Conservation (phyloP, 2,329 filamentous ascomycete genomes). For the Fusarium sulawesiense region DNA sequence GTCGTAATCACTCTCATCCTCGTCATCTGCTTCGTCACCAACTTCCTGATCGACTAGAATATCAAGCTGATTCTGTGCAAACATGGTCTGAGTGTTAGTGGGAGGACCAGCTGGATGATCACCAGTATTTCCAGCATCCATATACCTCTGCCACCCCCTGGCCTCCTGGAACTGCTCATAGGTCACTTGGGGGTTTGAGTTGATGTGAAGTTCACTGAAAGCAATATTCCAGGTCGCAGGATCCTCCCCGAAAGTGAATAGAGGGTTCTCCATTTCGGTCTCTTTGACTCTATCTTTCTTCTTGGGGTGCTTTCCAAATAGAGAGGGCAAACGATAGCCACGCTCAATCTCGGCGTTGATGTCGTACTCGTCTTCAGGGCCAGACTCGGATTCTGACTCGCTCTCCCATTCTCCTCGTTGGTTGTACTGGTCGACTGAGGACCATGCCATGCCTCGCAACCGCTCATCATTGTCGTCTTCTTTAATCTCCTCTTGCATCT, state of each 20-base stretch:
- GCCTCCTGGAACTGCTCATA: not conserved
- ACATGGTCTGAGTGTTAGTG: not conserved
- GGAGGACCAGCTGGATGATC: not conserved
- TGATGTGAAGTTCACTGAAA: slow-evolving; percentile 10
- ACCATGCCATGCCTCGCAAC: slow-evolving; percentile 52
- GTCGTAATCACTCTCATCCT: not conserved
- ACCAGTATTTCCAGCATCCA: not conserved
- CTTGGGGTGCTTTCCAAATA: slow-evolving; percentile 5
- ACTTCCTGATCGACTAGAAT: not conserved
- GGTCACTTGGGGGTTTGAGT: slow-evolving; percentile 8
- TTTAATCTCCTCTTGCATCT: slow-evolving; percentile 54
- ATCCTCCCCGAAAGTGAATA: slow-evolving; percentile 5
- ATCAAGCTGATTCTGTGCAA: not conserved
- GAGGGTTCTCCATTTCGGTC: not conserved
- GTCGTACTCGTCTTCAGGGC: slow-evolving; percentile 29
- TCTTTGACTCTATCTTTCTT: not conserved
- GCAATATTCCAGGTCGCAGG: slow-evolving; percentile 15
- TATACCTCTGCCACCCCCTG: slow-evolving; percentile 8
- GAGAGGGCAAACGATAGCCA: slow-evolving; percentile 30
- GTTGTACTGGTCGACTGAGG: slow-evolving; percentile 40
- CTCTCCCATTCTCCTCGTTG: slow-evolving; percentile 25
- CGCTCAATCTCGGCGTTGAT: slow-evolving; percentile 32
- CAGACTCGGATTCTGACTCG: slow-evolving; percentile 28
- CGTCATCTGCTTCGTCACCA: not conserved
- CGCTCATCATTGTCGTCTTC: slow-evolving; percentile 52